Evolutionary conservation across 257 asterid species (phyloP).

Genomic region (Phtheirospermum japonicum): DNA sequence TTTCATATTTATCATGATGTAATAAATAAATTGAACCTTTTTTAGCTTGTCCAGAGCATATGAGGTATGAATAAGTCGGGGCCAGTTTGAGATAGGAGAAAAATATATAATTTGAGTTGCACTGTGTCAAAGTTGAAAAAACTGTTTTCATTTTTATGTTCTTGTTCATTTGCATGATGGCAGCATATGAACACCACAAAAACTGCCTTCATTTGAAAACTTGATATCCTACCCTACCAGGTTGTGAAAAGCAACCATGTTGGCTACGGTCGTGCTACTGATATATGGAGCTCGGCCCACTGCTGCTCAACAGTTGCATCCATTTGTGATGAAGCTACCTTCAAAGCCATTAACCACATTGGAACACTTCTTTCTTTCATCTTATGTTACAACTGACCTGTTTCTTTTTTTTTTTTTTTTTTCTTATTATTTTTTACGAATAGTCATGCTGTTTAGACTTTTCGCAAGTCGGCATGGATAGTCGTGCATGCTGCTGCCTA

Average conservation of each 20-base stretch:
- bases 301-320: conserved; percentile 57
- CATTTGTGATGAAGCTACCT: conserved; percentile 47
- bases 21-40: too few species aligned
- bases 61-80: too few species aligned
- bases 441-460: neutral
- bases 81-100: too few species aligned
- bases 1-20: too few species aligned
- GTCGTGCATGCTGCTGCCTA: neutral
- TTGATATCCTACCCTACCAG: conserved; percentile 35
- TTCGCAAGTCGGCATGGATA: conserved; percentile 10
- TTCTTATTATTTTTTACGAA: too few species aligned
- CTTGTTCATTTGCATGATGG: too few species aligned
- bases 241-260: conserved; percentile 46
- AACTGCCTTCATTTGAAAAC: conserved; percentile 23
- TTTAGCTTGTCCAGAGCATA: too few species aligned
- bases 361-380: too few species aligned
- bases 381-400: too few species aligned
- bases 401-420: too few species aligned
- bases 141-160: neutral
- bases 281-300: conserved; percentile 65
- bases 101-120: too few species aligned
- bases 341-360: conserved; percentile 22
- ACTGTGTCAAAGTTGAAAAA: too few species aligned
- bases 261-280: conserved; percentile 62
- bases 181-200: neutral